Base-by-base conservation (phyloP, 2,329 filamentous ascomycete genomes). In the Fusarium duplospermum region DNA sequence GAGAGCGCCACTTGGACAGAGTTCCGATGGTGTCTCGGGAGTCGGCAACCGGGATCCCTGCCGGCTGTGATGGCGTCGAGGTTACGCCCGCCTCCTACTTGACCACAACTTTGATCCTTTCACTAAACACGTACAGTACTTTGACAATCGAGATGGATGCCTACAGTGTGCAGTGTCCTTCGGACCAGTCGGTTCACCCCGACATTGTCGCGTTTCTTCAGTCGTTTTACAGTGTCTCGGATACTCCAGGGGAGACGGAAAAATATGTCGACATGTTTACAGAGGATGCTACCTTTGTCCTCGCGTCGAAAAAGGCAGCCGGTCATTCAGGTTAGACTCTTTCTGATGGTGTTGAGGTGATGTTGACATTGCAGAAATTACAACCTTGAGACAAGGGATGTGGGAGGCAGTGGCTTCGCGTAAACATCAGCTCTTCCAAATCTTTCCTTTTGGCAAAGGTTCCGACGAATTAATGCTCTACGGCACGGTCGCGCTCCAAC, bases 381-480 rank as follows among this genome's bases (percentile, higher is more conserved):
- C 69, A 1, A 47, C 72, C 0, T 8, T 74, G n/a, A 56, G 72
- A 54, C 45, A 74, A 47, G 66, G 72, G 1, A 74, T 74, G 72
- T 74, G 72, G 72, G 72, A 74, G 54, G 69, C 72, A 6, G 72
- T 74, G 2, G 66, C 69, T n/a, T 59, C 69, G 2, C 72, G 72
- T 9, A 73, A 75, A 33, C 72, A 74, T n/a, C 69, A 45, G 2
- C 50, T 74, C 11, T 42, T 35, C 16, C 74, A 73, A 24, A 50
- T 74, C 16, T 74, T 64, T 2, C 50, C 72, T 11, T 74, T 74
- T 11, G 72, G 72, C 10, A 22, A 60, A 11, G 64, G 33, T 6
- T 58, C 72, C 10, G 56, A 73, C 6, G 58, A 75, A n/a, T 38
- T 75, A 20, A 74, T 74, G 72, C 42, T 74, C 11, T 50, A 75